Evolutionary conservation across 163 green algal species (phyloP).

Genomic region (Coccomyxa subellipsoidea): DNA sequence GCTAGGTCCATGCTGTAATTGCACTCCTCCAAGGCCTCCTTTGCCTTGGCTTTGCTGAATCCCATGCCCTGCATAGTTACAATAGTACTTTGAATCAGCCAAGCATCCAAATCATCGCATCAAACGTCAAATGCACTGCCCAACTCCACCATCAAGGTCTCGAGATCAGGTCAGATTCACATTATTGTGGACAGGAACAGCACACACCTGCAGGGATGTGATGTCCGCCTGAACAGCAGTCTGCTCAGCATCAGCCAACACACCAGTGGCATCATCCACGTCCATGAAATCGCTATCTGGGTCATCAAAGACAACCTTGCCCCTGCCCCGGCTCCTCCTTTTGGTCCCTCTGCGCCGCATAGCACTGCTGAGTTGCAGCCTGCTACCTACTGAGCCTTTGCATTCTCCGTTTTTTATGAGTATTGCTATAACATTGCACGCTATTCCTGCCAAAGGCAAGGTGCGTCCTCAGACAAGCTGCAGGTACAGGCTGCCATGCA

Average conservation of each 20-base stretch:
- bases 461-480: too few species aligned
- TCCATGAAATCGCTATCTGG: not conserved
- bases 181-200: too few species aligned
- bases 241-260: not conserved
- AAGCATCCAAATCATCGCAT: too few species aligned
- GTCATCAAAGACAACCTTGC: not conserved
- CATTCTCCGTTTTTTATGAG: too few species aligned
- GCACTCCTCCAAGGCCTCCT: constrained; percentile 70
- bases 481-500: too few species aligned
- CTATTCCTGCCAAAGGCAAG: too few species aligned
- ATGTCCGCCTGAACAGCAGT: constrained; percentile 17
- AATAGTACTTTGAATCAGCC: too few species aligned
- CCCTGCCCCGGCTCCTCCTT: not conserved
- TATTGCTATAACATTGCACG: too few species aligned
- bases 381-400: too few species aligned
- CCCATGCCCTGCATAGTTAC: constrained; percentile 81
- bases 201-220: constrained; percentile 18
- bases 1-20: constrained; percentile 58
- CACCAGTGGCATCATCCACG: not conserved
- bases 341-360: not conserved
- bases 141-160: too few species aligned
- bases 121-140: not conserved
- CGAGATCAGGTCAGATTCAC: too few species aligned
- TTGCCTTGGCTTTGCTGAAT: constrained; percentile 61
- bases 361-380: too few species aligned